Base-by-base conservation (phyloP, 805 yeast species). In the Komagataella pseudopastoris region DNA sequence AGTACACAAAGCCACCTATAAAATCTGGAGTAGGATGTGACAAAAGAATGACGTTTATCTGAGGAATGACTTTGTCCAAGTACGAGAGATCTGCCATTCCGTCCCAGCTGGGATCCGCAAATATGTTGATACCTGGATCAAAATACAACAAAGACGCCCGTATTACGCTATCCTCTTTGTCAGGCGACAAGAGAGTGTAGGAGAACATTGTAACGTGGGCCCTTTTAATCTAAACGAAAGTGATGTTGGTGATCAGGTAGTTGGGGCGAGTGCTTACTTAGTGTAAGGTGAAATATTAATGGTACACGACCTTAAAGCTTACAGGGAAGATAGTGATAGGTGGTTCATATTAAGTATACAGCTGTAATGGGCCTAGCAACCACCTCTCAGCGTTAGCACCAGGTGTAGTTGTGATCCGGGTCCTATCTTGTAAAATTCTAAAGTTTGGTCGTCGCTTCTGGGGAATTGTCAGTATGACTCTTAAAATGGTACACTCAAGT, bases 361-460 rank as follows among this genome's bases (percentile, higher is more conserved):
- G 16, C 10, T 18, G 17, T 18, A 46, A 12, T 17, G 30, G n/a
- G 24, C 44, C 43, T 50, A 63, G 49, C 52, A 51, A 16, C 98
- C 98, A 2, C 99, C 99, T 67, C 98, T 82, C 51, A 91, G 77
- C 1, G 98, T 91, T 59, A 91, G 71, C 16, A 93, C 98, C 60
- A 91, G 74, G 68, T 91, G 97, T 59, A 91, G 72, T 50, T 88
- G 88, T 46, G 91, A 78, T 10, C 97, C 98, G 1, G 95, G 85
- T 51, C 73, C 80, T 45, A 91, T 76, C n/a, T 87, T 86, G 55
- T 86, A 83, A 51, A 75, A 78, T 49, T 73, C 78, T 6, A 88
- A 80, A 1, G 93, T 78, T 59, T 79, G 74, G 20, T 84, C 86
- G 63, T 91, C 98, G 58, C 85, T 84, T 67, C 80, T 74, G 36